Evolutionary conservation across 257 asterid genomes (phyloP), one percentile per base, ranked within the genome.

Genomic region (Plantago major): DNA sequence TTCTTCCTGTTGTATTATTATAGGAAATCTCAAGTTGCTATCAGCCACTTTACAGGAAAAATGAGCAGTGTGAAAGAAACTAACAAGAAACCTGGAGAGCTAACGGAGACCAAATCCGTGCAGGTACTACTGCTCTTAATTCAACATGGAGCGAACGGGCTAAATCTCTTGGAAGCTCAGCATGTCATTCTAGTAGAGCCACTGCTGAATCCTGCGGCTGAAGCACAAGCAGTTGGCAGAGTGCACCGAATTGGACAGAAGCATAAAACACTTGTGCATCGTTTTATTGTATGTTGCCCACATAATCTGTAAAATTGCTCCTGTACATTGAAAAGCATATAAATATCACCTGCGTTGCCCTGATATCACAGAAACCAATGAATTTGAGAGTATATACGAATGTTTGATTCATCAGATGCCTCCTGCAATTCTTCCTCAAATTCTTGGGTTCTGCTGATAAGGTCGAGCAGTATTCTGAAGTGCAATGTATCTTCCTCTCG

Each of bases 171-270:
- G 76, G 98, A 89, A 80, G 96, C 98, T 46, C 90, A 88, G 75
- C 98, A 92, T 74, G 98, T 92, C 53, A 86, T 92, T 66, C 89
- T 92, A 40, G 97, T 84, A 2, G 98, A 92, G 80, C 98, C 98
- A 22, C 78, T 88, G 59, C 86, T 92, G 43, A 92, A 92, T 73
- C 98, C 98, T 66, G 97, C 97, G 66, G 95, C 95, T 46, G 98
- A 92, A 82, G 97, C 98, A 67, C 98, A 92, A 78, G 98, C 98
- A 30, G 83, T 92, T 50, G 91, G 98, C 69, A 84, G 98, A 81
- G 98, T 89, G 55, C 98, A 92, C 76, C 86, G 98, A 49, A 89
- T 92, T 16, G 98, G 98, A 40, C 98, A 92, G 81, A 65, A 79
- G 67, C 84, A 83, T 7, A 84, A 83, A 74, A 92, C 98, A 62